Base-by-base conservation (phyloP, 768 basidiomycete genomes). In the Russula dissimulans region DNA sequence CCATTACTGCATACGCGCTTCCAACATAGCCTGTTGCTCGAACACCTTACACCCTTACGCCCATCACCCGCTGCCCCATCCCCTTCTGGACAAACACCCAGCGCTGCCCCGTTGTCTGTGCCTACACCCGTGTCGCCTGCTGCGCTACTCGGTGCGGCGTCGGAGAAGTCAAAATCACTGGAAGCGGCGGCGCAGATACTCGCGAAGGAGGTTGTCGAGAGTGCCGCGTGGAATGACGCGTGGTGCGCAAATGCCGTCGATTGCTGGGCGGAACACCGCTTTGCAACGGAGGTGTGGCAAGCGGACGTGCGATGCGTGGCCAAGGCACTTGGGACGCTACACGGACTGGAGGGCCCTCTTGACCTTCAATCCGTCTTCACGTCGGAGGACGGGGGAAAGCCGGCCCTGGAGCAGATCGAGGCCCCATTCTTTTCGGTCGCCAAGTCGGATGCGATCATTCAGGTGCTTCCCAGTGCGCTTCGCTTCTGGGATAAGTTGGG, bases 401-500 rank as follows among this genome's bases (percentile, higher is more conserved):
- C 65, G 5, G 43, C 26, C 29, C 43, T 77, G 42, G 67, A 71
- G 36, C 66, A 67, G 1, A 67, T 84, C 56, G 77, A 81, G 8
- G 68, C 78, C 1, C 87, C 89, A 0, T 75, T 81, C 74, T 69
- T 93, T 11, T 75, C 84, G 0, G 77, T 89, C 32, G 84, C 81
- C 3, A 89, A 89, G 67, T 80, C 81, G 3, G 84, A 85, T 41
- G 78, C 81, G 4, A 71, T 90, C 31, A 75, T 93, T n/a, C 83
- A 90, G 44, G 70, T 89, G 17, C 70, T 82, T 14, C 85, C 89
- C 2, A 71, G 88, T 4, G 86, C 89, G 0, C 68, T 93, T 26
- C 78, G 85, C 2, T 93, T 92, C 70, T 93, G 91, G 91, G 86
- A 89, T 65, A 93, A 91, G 69, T 77, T 92, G 12, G 89, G 88